Base-by-base conservation (phyloP, 352 stramenopile genomes). In the Globisporangium solare region DNA sequence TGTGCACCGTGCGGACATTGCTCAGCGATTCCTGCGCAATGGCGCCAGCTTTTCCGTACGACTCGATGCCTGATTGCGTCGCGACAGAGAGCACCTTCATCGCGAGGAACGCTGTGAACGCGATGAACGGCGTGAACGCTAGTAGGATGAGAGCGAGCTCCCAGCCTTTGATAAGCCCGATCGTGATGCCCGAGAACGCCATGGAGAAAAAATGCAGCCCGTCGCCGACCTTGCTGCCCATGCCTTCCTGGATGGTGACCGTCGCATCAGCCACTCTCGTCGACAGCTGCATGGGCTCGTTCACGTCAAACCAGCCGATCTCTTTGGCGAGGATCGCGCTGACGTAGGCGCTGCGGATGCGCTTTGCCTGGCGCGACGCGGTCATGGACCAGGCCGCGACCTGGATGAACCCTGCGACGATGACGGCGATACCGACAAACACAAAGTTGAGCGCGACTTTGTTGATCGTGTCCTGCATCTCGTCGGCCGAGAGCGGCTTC, bases 1-100 rank as follows among this genome's bases (percentile, higher is more conserved):
- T 82, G 71, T 89, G 74, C 42, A 94, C 82, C 0, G 83, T 93
- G 22, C 79, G 78, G 7, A 89, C 71, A 46, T 89, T 92, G 46
- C 74, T 70, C 22, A 92, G 66, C 1, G 76, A 67, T 35, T 93
- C 85, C 50, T 95, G 79, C 0, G 80, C 80, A 17, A 93, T 57
- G 0, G 79, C 73, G 24, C 83, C 83, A 24, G 79, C 83, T 48
- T 89, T 68, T 13, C 63, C 73, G 50, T 89, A 89, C 46, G 76
- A 81, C 24, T 88, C 68, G 13, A 86, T 71, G 24, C 69, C 71
- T 3, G 57, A 59, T 24, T 90, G 72, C 1, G 72, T 84, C 6
- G 79, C 70, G 0, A 57, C 63, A 0, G 75, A 64, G 22, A 92
- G 37, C 40, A 79, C 64, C n/a, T 76, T 78, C 66, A 85, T 89